Conservation (phyloP, 2,329 filamentous ascomycete genomes). For the Fusarium sp. region DNA sequence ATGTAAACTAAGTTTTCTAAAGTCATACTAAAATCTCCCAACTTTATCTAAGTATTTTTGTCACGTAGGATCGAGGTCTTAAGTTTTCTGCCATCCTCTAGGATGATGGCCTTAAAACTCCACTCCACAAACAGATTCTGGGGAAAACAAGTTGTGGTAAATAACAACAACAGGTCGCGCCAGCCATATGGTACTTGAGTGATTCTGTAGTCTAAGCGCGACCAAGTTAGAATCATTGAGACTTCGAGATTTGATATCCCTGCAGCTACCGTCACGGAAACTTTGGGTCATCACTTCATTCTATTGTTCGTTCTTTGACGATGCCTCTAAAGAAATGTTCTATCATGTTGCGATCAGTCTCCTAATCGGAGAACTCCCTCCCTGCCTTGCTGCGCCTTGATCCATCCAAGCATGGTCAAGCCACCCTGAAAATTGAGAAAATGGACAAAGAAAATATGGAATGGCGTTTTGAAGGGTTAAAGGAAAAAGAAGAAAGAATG, state of each 20-base stretch:
- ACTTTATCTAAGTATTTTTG: too few species aligned
- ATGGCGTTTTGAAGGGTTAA: conserved; percentile 2
- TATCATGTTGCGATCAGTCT: conserved; percentile 34
- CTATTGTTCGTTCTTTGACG: conserved; percentile 35
- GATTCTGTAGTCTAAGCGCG: neutral
- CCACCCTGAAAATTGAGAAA: conserved; percentile 18
- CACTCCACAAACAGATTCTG: neutral
- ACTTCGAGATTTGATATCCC: neutral
- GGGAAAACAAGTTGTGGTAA: conserved; percentile 7
- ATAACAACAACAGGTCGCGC: conserved; percentile 21
- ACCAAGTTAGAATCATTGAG: neutral
- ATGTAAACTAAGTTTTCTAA: too few species aligned
- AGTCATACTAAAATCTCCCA: too few species aligned
- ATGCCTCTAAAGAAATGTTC: conserved; percentile 40
- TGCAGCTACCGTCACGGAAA: neutral
- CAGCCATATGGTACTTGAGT: neutral
- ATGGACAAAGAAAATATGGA: conserved; percentile 29
- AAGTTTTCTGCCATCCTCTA: too few species aligned
- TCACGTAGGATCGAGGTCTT: too few species aligned
- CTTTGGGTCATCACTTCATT: conserved; percentile 42
- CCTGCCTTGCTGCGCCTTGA: conserved; percentile 35
- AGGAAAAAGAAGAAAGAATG: conserved; percentile 16
- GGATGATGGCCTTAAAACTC: neutral
- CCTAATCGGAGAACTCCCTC: conserved; percentile 25
- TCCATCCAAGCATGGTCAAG: conserved; percentile 31